Conservation (phyloP, 441 rosid genomes). For the Aleurites moluccanus region DNA sequence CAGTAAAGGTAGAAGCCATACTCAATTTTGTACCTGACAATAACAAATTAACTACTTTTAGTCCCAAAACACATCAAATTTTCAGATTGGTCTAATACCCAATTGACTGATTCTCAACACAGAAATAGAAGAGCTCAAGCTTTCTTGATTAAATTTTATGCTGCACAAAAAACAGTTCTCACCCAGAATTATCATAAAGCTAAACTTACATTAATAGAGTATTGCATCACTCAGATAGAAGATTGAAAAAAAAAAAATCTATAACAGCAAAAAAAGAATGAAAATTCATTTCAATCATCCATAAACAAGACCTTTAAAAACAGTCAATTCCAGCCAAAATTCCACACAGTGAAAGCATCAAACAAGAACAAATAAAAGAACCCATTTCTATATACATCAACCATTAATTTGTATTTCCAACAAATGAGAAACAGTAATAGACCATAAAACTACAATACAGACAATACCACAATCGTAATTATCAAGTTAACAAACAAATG, state of each 20-base stretch:
- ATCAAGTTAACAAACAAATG: background rate
- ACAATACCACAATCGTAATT: background rate
- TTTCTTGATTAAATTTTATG: background rate
- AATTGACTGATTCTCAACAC: background rate
- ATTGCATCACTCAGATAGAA: background rate
- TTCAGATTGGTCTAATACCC: background rate
- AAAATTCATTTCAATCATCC: background rate
- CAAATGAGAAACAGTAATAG: background rate
- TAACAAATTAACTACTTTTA: background rate
- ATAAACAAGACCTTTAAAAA: background rate
- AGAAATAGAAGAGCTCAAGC: background rate
- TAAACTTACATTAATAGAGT: background rate
- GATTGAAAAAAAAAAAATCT: background rate
- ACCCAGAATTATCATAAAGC: background rate
- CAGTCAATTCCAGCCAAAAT: background rate
- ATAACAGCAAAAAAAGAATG: background rate
- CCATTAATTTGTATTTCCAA: background rate
- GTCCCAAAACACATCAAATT: background rate
- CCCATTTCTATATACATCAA: background rate
- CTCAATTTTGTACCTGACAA: constrained; percentile 13
- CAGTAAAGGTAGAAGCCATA: constrained; percentile 71
- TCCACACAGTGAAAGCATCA: background rate
- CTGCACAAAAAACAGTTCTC: background rate
- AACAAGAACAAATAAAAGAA: background rate
- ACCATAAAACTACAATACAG: background rate